Evolutionary conservation across 768 basidiomycete genomes (phyloP), one percentile per base, ranked within the genome.

Genomic region (Russula vinacea): DNA sequence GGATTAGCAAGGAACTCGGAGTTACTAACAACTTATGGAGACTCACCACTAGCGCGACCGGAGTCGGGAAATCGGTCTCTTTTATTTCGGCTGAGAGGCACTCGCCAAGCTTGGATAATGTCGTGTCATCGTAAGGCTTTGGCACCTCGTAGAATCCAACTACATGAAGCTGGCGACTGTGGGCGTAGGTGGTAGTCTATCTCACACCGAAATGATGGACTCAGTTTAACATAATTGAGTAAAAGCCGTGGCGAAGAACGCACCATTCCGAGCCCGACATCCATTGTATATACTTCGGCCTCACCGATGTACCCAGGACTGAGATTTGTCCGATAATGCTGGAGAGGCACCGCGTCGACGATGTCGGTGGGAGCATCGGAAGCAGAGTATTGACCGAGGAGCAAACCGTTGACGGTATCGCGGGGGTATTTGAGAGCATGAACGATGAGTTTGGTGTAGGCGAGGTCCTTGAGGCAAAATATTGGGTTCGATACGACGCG

Each of bases 311-410:
- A 29, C 5, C 29, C 29, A 3, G 89, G 88, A 65, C 86, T 88
- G 58, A 94, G 78, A 69, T 82, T 86, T 6, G 89, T 90, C 90
- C 90, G 92, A 71, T 91, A 86, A 71, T 94, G 91, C 57, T 91
- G 80, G 40, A 94, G 78, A 19, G 92, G 92, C 44, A 94, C 78
- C 3, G 85, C 81, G 70, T 92, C 90, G 55, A 78, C 76, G 55
- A 89, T 80, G 59, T 73, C 73, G 49, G 89, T 80, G 1, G 70
- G 71, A 2, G 75, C 70, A 53, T 76, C 72, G 17, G 67, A 35
- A n/a, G 26, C 0, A 5, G 3, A n/a, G n/a, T n/a, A n/a, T 37
- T 77, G 81, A 42, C 90, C 90, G 1, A 93, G 75, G n/a, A 94
- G 77, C 9, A 92, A 84, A 5, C 91, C 92, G 60, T 89, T 88